Base-by-base conservation (phyloP, 805 yeast genomes). In the Candida corydali region DNA sequence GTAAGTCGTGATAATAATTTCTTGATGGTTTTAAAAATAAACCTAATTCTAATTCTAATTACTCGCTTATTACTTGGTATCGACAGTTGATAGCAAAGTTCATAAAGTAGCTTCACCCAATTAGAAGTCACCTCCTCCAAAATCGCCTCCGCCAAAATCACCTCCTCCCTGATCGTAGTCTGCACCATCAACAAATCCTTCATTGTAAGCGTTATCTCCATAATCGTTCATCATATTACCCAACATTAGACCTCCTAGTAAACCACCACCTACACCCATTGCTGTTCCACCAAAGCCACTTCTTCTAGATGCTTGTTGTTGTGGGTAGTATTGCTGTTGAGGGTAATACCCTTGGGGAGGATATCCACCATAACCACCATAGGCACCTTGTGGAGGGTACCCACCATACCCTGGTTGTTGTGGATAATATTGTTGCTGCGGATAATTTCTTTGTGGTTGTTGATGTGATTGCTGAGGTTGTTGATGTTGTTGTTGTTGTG, bases 201-300 rank as follows among this genome's bases (percentile, higher is more conserved):
- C 47, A 38, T 56, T 35, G 42, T 52, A 40, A 37, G 51, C 55
- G 26, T 55, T 54, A 28, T 55, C 45, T 12, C 51, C 52, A 11
- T 38, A 53, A 29, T 54, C 54, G 29, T 55, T 54, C 41, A 76
- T 45, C 30, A 73, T 72, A 25, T 68, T 61, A 7, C 71, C 73
- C 29, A 78, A 49, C 45, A 78, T 47, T 58, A 73, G 58, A 30
- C 85, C 86, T 39, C 85, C 86, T 7, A 79, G 49, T 37, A 80
- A 54, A 57, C 86, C 87, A 36, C 68, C 73, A 12, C 70, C 70
- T 2, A 61, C 60, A 41, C 71, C 73, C 57, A 66, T 40, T 61
- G 78, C 71, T 37, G 80, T 81, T 2, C 69, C 67, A 32, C 55
- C 54, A 9, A 75, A 76, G 31, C 77, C 78, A 33, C 69, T 45